phyloP scores from a whole-genome alignment of 1,139 yeast genomes.

The Neolecta irregularis region DNA sequence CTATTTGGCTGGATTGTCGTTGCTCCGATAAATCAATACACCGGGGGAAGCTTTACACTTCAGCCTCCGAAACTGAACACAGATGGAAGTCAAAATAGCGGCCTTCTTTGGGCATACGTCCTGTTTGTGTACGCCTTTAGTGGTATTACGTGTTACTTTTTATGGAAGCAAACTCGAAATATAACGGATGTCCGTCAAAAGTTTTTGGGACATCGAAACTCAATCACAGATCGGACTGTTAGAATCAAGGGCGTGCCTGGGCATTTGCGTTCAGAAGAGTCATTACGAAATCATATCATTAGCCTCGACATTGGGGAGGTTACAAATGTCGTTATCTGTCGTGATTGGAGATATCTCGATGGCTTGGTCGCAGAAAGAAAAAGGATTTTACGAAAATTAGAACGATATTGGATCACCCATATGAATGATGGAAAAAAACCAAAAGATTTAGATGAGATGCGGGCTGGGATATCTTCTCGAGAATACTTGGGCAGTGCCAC shows the following conservation, averaged over 20 bases:
- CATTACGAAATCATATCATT: conserved; percentile 58
- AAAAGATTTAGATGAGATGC: neutral
- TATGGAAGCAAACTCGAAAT: conserved; percentile 51
- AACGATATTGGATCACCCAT: conserved; percentile 71
- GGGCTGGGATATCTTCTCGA: conserved; percentile 1
- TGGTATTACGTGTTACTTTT: conserved; percentile 41
- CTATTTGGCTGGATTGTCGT: conserved; percentile 49
- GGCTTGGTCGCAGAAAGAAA: conserved; percentile 45
- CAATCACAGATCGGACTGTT: conserved; percentile 85
- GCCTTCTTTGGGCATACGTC: conserved; percentile 61
- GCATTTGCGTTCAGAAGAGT: conserved; percentile 51
- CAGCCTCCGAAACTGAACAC: conserved; percentile 2
- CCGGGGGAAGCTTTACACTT: conserved; percentile 25
- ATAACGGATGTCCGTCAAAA: conserved; percentile 67
- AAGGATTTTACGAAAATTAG: conserved; percentile 40
- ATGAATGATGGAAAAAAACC: no score
- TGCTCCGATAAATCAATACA: conserved; percentile 56
- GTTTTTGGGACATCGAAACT: conserved; percentile 73
- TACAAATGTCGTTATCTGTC: conserved; percentile 56
- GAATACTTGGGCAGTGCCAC: conserved; percentile 1
- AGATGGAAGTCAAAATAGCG: conserved; percentile 21
- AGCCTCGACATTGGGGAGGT: conserved; percentile 67
- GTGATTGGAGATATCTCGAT: conserved; percentile 71
- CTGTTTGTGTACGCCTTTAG: conserved; percentile 79
- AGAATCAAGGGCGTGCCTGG: conserved; percentile 85